A percentile compares a stretch with the other conserved stretches of the same genome.
Evolutionary conservation across 345 rosid species (phyloP).

Genomic region (Eucalyptus viminalis): DNA sequence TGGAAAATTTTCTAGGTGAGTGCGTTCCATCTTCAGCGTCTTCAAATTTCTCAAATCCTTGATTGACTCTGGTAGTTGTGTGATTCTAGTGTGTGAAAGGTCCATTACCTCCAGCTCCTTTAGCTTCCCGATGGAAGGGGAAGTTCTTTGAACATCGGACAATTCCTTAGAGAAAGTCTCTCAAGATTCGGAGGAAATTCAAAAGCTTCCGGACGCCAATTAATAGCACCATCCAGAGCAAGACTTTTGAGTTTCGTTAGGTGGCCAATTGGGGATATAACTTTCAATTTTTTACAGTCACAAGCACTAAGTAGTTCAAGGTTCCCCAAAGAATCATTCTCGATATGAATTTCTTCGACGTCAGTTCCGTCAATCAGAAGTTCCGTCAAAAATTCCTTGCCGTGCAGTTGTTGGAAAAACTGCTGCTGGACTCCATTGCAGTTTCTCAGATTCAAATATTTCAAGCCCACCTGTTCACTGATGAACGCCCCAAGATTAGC

Average conservation of each 20-base stretch:
- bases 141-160: too few species aligned
- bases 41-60: too few species aligned
- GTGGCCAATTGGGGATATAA: too few species aligned
- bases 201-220: too few species aligned
- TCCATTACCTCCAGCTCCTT: accelerated
- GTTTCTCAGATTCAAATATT: background rate
- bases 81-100: too few species aligned
- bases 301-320: background rate
- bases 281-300: accelerated
- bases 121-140: too few species aligned
- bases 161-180: too few species aligned
- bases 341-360: accelerated
- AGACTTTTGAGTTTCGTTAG: accelerated
- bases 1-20: too few species aligned
- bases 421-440: accelerated
- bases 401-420: accelerated
- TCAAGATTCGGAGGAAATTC: too few species aligned
- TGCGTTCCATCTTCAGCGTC: too few species aligned
- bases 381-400: background rate
- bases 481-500: background rate
- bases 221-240: too few species aligned
- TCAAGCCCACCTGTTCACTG: accelerated
- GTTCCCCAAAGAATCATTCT: accelerated
- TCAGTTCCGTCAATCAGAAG: background rate
- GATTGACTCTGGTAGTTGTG: too few species aligned